These are phyloP conservation scores for Asterionellopsis glacialis DNA, from an alignment of 108 stramenopile species.

Conservation along the genomic window DNA sequence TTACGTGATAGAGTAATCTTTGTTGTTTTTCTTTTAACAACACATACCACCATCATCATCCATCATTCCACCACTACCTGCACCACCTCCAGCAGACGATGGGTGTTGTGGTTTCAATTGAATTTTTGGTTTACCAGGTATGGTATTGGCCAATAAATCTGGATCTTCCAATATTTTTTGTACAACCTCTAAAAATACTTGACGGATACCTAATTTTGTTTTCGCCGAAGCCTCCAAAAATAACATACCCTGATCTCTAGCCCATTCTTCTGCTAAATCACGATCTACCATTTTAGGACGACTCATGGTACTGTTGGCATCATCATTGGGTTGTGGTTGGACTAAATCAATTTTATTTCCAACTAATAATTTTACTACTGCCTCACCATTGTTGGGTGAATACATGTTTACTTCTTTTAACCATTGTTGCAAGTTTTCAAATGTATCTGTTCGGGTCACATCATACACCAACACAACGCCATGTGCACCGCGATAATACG, in stretches of 20 bases:
- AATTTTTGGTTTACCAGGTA: slow-evolving; percentile 79
- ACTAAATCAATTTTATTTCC: slow-evolving; percentile 95
- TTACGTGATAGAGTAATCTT: too few relatives aligned
- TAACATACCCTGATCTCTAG: slow-evolving; percentile 91
- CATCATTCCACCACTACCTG: not conserved
- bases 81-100: not conserved
- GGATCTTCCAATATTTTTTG: slow-evolving; percentile 97
- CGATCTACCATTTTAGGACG: slow-evolving; percentile 53
- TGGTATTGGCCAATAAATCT: slow-evolving; percentile 84
- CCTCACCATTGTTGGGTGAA: slow-evolving; percentile 90
- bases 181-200: slow-evolving; percentile 93
- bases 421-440: slow-evolving; percentile 97
- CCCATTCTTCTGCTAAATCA: slow-evolving; percentile 92
- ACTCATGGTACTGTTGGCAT: too few relatives aligned
- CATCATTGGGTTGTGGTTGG: slow-evolving; percentile 24
- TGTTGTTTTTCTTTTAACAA: slow-evolving; percentile 16
- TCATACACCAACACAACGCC: slow-evolving; percentile 99
- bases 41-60: slow-evolving; percentile 20
- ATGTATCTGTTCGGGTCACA: slow-evolving; percentile 95
- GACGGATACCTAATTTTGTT: slow-evolving; percentile 88
- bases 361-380: slow-evolving; percentile 94
- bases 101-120: slow-evolving; percentile 12
- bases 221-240: slow-evolving; percentile 96
- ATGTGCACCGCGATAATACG: slow-evolving; percentile 98
- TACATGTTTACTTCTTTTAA: slow-evolving; percentile 96